Evolutionary conservation across 1,284 basidiomycete genomes (phyloP), one percentile per base, ranked within the genome.

Genomic region (Spongispora temasekensis): DNA sequence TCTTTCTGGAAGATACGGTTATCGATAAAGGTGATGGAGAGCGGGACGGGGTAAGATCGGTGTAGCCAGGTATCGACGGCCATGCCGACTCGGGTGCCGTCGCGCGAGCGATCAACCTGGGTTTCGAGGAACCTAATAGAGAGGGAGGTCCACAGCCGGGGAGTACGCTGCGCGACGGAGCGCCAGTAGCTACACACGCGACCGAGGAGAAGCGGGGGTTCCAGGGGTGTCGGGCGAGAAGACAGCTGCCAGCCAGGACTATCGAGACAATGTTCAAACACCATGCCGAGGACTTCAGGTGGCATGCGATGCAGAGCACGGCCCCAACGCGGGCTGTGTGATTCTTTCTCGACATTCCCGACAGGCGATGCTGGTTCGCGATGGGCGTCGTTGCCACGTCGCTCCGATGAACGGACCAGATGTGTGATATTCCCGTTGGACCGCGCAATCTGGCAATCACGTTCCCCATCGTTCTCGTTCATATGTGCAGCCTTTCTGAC

Each of bases 121-220:
- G 64, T 67, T 28, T 70, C 71, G 7, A 70, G 57, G 42, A 73
- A 70, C 48, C 25, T 60, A 2, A 70, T 21, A 19, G 69, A 70
- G 21, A 71, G 35, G n/a, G 60, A 63, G 4, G 64, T 63, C 71
- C 71, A 73, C 17, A 71, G 62, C 27, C 57, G 60, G 31, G 64
- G 61, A 2, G 58, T 65, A 25, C 21, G 55, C 21, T 58, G 62
- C 15, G 65, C 23, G 7, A 68, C 42, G 4, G 59, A 48, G 30
- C 70, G 70, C 69, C 69, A 71, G 59, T 65, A 62, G 4, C 59
- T 53, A 48, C 70, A 71, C 19, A 73, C 63, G 17, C 48, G 68
- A 1, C 68, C 63, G n/a, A 71, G 61, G 13, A 70, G 61, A 5
- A 70, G 63, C 6, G 69, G 68, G 9, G 60, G 17, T 42, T 69